Conservation (phyloP, 495 filamentous ascomycete species). For the Rhizodiscina lignyota region DNA sequence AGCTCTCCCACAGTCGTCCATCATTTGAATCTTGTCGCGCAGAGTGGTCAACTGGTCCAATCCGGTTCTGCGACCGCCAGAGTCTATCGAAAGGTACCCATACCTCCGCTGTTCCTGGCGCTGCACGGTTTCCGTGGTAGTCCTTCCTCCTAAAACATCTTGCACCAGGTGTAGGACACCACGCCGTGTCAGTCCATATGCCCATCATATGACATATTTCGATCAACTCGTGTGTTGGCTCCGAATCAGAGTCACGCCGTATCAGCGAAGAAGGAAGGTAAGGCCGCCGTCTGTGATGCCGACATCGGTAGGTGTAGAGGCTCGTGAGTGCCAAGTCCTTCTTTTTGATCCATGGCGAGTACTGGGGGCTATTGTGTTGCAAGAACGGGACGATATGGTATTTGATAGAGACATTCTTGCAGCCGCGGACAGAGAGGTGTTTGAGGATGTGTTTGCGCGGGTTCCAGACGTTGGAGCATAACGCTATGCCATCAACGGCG, state of each 20-base stretch:
- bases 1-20: slow-evolving; percentile 42
- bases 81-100: slow-evolving; percentile 50
- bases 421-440: slow-evolving; percentile 44
- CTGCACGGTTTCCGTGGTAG: slow-evolving; percentile 38
- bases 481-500: slow-evolving; percentile 38
- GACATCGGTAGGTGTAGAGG: slow-evolving; percentile 43
- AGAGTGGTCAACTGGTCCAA: slow-evolving; percentile 26
- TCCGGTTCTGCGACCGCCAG: slow-evolving; percentile 43
- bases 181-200: slow-evolving; percentile 48
- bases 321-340: slow-evolving; percentile 39
- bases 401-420: slow-evolving; percentile 50
- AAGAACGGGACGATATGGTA: slow-evolving; percentile 47
- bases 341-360: slow-evolving; percentile 27
- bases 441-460: slow-evolving; percentile 35
- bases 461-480: slow-evolving; percentile 35
- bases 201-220: slow-evolving; percentile 41
- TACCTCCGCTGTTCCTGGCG: slow-evolving; percentile 34
- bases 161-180: slow-evolving; percentile 44
- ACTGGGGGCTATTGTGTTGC: slow-evolving; percentile 2
- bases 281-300: slow-evolving; percentile 41
- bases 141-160: slow-evolving; percentile 39
- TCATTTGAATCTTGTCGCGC: slow-evolving; percentile 13
- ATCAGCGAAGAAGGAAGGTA: slow-evolving; percentile 38
- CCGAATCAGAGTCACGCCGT: slow-evolving; percentile 42
- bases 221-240: slow-evolving; percentile 46